Conservation (phyloP, 148 eudicot species). For the Diospyros lotus region DNA sequence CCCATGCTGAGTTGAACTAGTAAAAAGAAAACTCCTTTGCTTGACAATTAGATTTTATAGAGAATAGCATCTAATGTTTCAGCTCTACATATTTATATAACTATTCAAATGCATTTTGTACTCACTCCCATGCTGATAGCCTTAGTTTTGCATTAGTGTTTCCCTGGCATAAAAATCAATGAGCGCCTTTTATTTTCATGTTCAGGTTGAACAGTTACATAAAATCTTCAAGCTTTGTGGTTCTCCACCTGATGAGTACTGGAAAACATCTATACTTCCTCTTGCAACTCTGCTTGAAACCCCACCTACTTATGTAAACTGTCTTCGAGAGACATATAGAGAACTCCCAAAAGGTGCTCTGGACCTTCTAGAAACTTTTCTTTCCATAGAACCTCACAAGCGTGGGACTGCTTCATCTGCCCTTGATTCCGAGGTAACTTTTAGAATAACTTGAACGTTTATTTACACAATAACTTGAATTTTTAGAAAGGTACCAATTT, state of each 20-base stretch:
- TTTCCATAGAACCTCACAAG: constrained; percentile 64
- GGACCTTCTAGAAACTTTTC: constrained; percentile 51
- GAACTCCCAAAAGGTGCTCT: constrained; percentile 58
- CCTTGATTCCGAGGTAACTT: constrained; percentile 53
- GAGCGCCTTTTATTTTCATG: no score
- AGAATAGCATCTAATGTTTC: no score
- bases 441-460: no score
- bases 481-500: no score
- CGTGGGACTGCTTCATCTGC: constrained; percentile 84
- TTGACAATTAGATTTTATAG: no score
- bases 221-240: constrained; percentile 90
- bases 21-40: no score
- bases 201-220: constrained; percentile 90
- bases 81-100: no score
- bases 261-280: constrained; percentile 66
- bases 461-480: no score
- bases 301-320: constrained; percentile 67
- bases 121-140: no score
- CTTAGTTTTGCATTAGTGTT: neutral
- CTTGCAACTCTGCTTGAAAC: constrained; percentile 82
- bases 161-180: neutral
- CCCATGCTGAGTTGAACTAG: no score
- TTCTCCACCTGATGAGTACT: constrained; percentile 79
- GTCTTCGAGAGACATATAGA: constrained; percentile 55
- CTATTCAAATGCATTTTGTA: no score